Conservation (phyloP, 208 protist genomes). For the Strigomonas culicis region DNA sequence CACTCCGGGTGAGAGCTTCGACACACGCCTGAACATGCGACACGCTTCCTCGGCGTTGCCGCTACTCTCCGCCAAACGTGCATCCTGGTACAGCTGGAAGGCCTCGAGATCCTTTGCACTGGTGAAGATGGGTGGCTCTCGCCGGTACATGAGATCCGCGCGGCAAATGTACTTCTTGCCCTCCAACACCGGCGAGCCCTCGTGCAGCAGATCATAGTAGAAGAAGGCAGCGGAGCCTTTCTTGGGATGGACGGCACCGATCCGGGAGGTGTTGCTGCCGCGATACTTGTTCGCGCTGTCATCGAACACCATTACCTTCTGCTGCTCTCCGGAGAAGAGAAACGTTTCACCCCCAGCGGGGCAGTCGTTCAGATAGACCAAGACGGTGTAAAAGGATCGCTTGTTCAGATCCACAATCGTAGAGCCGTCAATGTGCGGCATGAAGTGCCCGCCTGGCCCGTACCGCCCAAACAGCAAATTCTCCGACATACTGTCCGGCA, state of each 20-base stretch:
- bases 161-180: conserved; percentile 86
- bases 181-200: conserved; percentile 62
- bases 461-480: conserved; percentile 86
- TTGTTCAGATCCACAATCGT: conserved; percentile 86
- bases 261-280: conserved; percentile 35
- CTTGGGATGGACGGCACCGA: conserved; percentile 49
- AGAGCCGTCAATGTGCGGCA: conserved; percentile 88
- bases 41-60: conserved; percentile 67
- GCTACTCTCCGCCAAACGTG: conserved; percentile 64
- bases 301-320: conserved; percentile 55
- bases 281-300: conserved; percentile 42
- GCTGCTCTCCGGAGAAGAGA: conserved; percentile 76
- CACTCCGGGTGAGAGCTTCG: conserved; percentile 66
- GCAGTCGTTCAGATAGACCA: conserved; percentile 90
- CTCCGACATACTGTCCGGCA: conserved; percentile 52
- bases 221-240: conserved; percentile 84
- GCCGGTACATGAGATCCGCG: conserved; percentile 79
- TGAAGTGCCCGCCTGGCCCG: conserved; percentile 84
- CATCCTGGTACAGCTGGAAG: conserved; percentile 73
- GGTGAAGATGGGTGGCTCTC: conserved; percentile 69
- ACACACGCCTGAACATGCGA: conserved; percentile 67
- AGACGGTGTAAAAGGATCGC: conserved; percentile 84
- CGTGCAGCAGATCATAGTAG: conserved; percentile 84
- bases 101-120: conserved; percentile 48
- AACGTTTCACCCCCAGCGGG: conserved; percentile 72